Evolutionary conservation across 805 yeast genomes (phyloP).

Genomic region (Kazachstania taianensis): DNA sequence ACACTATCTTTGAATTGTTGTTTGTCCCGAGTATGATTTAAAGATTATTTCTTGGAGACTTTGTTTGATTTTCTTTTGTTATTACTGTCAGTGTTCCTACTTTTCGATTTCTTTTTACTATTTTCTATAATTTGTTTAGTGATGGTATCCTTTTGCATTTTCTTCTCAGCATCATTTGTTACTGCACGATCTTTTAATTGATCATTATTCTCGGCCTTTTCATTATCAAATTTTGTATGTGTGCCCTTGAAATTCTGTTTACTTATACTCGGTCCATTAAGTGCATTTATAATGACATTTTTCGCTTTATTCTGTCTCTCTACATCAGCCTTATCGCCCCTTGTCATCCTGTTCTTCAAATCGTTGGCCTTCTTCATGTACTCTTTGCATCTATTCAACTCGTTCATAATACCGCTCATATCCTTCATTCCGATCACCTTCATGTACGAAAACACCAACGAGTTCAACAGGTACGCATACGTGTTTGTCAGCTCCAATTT

Average conservation of each 20-base stretch:
- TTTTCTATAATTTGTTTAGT: not conserved
- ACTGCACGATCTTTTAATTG: not conserved
- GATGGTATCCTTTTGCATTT: not conserved
- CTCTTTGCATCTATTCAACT: conserved; percentile 53
- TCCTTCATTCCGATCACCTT: conserved; percentile 21
- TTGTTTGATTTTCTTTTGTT: too few relatives aligned
- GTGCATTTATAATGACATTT: conserved; percentile 36
- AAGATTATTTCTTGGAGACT: too few relatives aligned
- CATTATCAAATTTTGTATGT: conserved; percentile 39
- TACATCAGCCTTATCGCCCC: conserved; percentile 12
- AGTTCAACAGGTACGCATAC: conserved; percentile 22
- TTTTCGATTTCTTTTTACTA: too few relatives aligned
- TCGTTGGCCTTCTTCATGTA: conserved; percentile 48
- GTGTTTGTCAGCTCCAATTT: conserved; percentile 20
- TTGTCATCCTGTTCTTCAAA: conserved; percentile 5
- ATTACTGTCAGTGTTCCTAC: too few relatives aligned
- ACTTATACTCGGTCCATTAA: conserved; percentile 45
- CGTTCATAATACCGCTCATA: conserved; percentile 46
- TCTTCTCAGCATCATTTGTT: not conserved
- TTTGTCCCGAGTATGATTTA: too few relatives aligned
- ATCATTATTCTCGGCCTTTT: conserved; percentile 1
- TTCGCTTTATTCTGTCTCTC: conserved; percentile 33
- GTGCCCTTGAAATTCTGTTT: conserved; percentile 41
- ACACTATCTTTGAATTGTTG: too few relatives aligned
- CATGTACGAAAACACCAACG: conserved; percentile 23